Percentiles rank a stretch among this genome's conserved stretches.
phyloP scores from a whole-genome alignment of 2,329 filamentous ascomycete genomes.

The Conoideocrella luteorostrata region DNA sequence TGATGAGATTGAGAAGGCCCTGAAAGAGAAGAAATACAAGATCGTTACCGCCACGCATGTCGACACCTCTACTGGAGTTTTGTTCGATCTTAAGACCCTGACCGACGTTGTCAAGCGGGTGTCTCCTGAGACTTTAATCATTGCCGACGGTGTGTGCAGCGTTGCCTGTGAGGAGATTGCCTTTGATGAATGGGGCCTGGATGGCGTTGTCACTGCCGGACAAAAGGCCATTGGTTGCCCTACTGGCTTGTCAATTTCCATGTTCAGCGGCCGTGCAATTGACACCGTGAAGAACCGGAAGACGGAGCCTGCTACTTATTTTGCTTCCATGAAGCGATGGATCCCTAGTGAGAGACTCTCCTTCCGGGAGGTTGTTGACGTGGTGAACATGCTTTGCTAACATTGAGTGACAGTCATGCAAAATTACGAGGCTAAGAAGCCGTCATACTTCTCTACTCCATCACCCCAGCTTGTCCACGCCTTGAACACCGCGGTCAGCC shows the following conservation, averaged over 20 bases:
- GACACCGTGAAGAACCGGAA: slow-evolving; percentile 73
- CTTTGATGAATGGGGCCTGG: slow-evolving; percentile 91
- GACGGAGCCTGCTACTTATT: slow-evolving; percentile 80
- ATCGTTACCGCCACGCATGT: slow-evolving; percentile 92
- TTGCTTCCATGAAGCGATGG: slow-evolving; percentile 97
- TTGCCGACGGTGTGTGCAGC: slow-evolving; percentile 96
- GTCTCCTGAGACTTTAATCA: slow-evolving; percentile 82
- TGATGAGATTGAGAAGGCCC: slow-evolving; percentile 77
- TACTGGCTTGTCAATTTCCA: slow-evolving; percentile 87
- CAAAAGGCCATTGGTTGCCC: slow-evolving; percentile 97
- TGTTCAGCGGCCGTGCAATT: slow-evolving; percentile 86
- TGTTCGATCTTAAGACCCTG: slow-evolving; percentile 82
- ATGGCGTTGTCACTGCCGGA: slow-evolving; percentile 87
- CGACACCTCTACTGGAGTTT: slow-evolving; percentile 92
- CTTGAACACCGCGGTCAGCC: slow-evolving; percentile 78
- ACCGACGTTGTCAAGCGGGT: slow-evolving; percentile 78
- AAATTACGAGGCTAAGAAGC: slow-evolving; percentile 97
- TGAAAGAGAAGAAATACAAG: slow-evolving; percentile 91
- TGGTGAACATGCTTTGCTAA: too few relatives aligned
- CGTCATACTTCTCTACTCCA: slow-evolving; percentile 95
- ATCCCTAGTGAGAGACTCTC: slow-evolving; percentile 60
- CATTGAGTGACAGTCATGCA: slow-evolving; percentile 67
- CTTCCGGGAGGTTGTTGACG: background rate
- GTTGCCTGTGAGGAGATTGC: slow-evolving; percentile 93
- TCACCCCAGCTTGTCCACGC: slow-evolving; percentile 91